Conservation (phyloP, 1,284 basidiomycete species). For the Naganishia liquefaciens region DNA sequence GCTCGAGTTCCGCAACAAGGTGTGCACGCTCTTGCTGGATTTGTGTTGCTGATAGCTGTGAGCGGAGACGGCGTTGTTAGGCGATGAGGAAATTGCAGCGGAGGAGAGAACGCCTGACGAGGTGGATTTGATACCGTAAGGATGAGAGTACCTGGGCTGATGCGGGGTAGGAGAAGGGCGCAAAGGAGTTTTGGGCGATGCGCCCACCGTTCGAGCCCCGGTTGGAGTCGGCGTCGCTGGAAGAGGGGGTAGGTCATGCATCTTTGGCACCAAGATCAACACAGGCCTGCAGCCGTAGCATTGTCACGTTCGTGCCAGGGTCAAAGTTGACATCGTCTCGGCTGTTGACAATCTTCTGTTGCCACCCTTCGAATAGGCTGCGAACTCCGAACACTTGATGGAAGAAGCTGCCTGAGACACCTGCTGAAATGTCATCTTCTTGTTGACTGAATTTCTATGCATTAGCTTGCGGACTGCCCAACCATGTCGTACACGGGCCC, state of each 20-base stretch:
- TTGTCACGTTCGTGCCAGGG: not conserved
- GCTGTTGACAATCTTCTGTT: not conserved
- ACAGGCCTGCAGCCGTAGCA: not conserved
- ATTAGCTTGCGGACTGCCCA: not conserved
- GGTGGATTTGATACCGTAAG: constrained; percentile 21
- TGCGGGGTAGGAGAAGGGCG: constrained; percentile 12
- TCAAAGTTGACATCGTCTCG: not conserved
- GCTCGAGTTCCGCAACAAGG: constrained; percentile 15
- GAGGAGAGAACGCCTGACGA: constrained; percentile 18
- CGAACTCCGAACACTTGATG: not conserved
- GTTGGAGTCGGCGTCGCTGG: not conserved
- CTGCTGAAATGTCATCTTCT: not conserved
- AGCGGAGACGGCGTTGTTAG: constrained; percentile 9
- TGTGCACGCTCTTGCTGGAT: constrained; percentile 16
- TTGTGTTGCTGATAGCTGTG: constrained; percentile 26
- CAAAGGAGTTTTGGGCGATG: constrained; percentile 5
- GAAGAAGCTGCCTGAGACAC: not conserved
- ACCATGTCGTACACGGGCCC: not conserved
- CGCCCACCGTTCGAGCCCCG: no score
- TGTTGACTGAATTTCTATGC: constrained; percentile 1
- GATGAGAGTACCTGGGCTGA: constrained; percentile 20
- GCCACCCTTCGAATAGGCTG: not conserved
- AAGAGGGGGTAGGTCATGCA: not conserved
- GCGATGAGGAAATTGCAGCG: constrained; percentile 9
- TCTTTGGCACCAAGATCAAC: not conserved